Percentiles rank a stretch among this genome's conserved stretches.
Evolutionary conservation across 192 early-diverging fungal species (phyloP).

Genomic region (Dispira parvispora): DNA sequence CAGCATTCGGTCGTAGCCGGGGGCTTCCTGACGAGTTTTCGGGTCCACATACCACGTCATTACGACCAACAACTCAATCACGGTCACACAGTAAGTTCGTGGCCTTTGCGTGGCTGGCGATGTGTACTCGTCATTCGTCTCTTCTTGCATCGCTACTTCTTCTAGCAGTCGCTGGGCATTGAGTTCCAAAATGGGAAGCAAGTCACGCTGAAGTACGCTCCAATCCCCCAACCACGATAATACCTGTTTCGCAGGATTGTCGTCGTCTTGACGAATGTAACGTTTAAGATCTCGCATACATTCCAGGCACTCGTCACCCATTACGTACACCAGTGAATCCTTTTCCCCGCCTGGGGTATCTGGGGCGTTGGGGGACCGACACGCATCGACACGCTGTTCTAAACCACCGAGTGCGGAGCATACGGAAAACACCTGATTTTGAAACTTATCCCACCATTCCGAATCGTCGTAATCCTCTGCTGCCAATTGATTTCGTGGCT

Average conservation of each 20-base stretch:
- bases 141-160: conserved; percentile 7
- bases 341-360: neutral
- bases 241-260: conserved; percentile 35
- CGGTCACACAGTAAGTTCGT: conserved; percentile 14
- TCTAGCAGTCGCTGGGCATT: conserved; percentile 18
- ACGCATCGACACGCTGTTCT: neutral
- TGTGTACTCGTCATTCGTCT: conserved; percentile 11
- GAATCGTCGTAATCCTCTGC: neutral
- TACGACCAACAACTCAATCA: conserved; percentile 73
- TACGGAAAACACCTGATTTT: conserved; percentile 8
- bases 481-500: too few relatives aligned
- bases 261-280: conserved; percentile 61
- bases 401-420: conserved; percentile 9
- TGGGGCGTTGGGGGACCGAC: neutral
- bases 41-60: conserved; percentile 72
- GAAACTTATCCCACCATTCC: neutral
- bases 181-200: conserved; percentile 55
- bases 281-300: conserved; percentile 81
- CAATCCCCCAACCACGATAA: conserved; percentile 55
- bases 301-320: conserved; percentile 65
- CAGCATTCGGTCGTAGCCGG: conserved; percentile 32
- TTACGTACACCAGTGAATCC: conserved; percentile 34
- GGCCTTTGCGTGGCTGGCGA: neutral
- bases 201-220: conserved; percentile 54
- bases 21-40: conserved; percentile 21